phyloP scores from a whole-genome alignment of 2,329 filamentous ascomycete genomes.

The Rutstroemia sp. region DNA sequence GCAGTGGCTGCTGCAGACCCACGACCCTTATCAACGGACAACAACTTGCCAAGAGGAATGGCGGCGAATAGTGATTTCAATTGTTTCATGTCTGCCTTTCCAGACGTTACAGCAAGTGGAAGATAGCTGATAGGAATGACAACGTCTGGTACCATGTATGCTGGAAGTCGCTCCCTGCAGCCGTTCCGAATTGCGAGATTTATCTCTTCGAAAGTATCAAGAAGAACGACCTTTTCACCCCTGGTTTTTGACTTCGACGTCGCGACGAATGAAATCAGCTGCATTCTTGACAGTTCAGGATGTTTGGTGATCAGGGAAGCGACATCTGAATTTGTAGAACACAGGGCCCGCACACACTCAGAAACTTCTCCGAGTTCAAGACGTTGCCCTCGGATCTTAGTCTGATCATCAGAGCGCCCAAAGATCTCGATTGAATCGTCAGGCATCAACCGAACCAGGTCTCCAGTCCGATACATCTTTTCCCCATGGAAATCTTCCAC shows the following conservation, averaged over 20 bases:
- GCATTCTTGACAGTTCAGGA: not conserved
- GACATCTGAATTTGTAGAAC: not conserved
- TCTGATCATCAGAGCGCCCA: conserved; percentile 54
- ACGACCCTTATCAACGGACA: not conserved
- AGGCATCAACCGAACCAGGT: conserved; percentile 45
- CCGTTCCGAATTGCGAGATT: conserved; percentile 33
- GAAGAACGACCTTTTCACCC: not conserved
- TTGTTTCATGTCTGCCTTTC: not conserved
- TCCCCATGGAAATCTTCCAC: not conserved
- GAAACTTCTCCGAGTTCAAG: conserved; percentile 9
- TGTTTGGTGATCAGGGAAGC: not conserved
- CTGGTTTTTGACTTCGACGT: not conserved
- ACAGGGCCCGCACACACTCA: not conserved
- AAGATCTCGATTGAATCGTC: conserved; percentile 46
- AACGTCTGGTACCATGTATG: conserved; percentile 3
- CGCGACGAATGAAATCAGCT: not conserved
- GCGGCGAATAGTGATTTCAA: not conserved
- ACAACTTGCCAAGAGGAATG: not conserved
- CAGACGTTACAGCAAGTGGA: conserved; percentile 1
- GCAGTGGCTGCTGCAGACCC: not conserved
- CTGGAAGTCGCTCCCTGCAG: conserved; percentile 20
- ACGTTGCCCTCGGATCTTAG: conserved; percentile 37
- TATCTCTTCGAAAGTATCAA: conserved; percentile 17
- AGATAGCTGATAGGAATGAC: not conserved
- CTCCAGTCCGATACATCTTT: conserved; percentile 37